phyloP scores from a whole-genome alignment of 495 filamentous ascomycete species.

The Bathelium albidoporum region DNA sequence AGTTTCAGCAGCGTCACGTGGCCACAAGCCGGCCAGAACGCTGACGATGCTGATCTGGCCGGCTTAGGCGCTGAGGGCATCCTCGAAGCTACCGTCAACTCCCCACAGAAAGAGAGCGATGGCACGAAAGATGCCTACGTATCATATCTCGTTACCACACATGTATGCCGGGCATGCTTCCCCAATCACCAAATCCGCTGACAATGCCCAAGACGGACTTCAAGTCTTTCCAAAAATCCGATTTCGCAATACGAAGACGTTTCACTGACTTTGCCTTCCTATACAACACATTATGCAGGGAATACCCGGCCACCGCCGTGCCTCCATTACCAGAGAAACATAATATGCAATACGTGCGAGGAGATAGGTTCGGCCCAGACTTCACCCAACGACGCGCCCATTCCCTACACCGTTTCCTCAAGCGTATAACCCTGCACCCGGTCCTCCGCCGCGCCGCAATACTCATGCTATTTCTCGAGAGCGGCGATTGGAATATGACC shows the following conservation, averaged over 20 bases:
- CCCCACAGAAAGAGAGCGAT: constrained; percentile 84
- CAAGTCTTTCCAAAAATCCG: constrained; percentile 72
- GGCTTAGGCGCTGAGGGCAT: constrained; percentile 42
- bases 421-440: constrained; percentile 78
- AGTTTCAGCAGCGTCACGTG: constrained; percentile 14
- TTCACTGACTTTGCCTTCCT: constrained; percentile 98
- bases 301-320: constrained; percentile 85
- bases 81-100: constrained; percentile 71
- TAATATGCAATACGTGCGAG: constrained; percentile 95
- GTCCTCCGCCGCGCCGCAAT: constrained; percentile 73
- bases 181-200: background rate
- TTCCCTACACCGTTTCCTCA: constrained; percentile 85
- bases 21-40: constrained; percentile 20
- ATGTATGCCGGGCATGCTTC: constrained; percentile 46
- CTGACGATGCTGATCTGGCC: constrained; percentile 19
- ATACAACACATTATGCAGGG: constrained; percentile 74
- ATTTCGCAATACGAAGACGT: constrained; percentile 68
- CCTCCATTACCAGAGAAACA: constrained; percentile 96
- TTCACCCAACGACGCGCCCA: constrained; percentile 85
- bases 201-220: constrained; percentile 67
- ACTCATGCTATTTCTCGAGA: constrained; percentile 83
- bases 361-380: constrained; percentile 86
- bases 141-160: constrained; percentile 85
- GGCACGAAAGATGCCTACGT: constrained; percentile 97
- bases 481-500: constrained; percentile 86